Conservation (phyloP, 768 basidiomycete genomes). For the Lactarius quietus region DNA sequence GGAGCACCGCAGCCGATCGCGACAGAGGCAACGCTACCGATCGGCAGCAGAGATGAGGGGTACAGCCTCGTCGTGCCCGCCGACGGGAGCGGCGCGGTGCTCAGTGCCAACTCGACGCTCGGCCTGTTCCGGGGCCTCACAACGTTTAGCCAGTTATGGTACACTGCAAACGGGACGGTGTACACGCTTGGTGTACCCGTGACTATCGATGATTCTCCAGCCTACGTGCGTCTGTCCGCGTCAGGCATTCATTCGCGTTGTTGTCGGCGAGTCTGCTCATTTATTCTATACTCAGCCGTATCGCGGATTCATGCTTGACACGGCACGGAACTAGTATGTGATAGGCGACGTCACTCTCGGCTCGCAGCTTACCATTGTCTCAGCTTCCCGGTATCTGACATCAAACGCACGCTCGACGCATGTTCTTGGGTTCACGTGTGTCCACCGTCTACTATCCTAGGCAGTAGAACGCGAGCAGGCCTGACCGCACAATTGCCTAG, state of each 20-base stretch:
- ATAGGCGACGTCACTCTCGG: background rate
- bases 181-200: slow-evolving; percentile 43
- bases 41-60: slow-evolving; percentile 41
- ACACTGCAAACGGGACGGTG: slow-evolving; percentile 33
- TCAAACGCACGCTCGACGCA: slow-evolving; percentile 14
- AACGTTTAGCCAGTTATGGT: slow-evolving; percentile 55
- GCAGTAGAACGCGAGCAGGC: too few species aligned
- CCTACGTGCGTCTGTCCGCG: slow-evolving; percentile 38
- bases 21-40: slow-evolving; percentile 33
- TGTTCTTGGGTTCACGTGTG: slow-evolving; percentile 26
- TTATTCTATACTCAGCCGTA: slow-evolving; percentile 46
- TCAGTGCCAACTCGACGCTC: slow-evolving; percentile 45
- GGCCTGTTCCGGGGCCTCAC: slow-evolving; percentile 52
- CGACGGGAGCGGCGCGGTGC: slow-evolving; percentile 35
- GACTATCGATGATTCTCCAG: slow-evolving; percentile 43
- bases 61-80: slow-evolving; percentile 42
- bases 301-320: slow-evolving; percentile 79
- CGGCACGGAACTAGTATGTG: slow-evolving; percentile 59
- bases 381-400: slow-evolving; percentile 7
- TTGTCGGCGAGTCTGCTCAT: background rate
- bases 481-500: slow-evolving; percentile 32
- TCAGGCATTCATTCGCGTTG: background rate
- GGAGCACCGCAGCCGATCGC: slow-evolving; percentile 30
- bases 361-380: background rate
- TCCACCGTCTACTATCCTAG: background rate